Evolutionary conservation across 2,329 filamentous ascomycete genomes (phyloP).

Genomic region (Aspergillus flavus): DNA sequence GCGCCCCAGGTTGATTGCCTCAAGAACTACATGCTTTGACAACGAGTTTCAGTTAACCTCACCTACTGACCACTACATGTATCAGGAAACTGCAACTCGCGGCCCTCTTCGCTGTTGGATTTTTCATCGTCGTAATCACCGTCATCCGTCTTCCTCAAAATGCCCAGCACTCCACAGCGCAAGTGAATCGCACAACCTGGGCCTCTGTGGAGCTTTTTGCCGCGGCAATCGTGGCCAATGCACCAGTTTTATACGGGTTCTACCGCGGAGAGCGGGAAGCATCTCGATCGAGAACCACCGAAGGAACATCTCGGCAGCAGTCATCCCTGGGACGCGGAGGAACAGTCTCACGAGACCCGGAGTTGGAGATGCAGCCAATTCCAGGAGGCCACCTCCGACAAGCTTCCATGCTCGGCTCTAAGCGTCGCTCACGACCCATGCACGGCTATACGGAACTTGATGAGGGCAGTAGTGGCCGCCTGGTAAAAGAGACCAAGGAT

Average conservation of each 20-base stretch:
- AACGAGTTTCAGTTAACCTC: neutral
- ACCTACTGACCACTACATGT: neutral
- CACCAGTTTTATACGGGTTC: slow-evolving; percentile 7
- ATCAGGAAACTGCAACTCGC: slow-evolving; percentile 7
- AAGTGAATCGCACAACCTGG: slow-evolving; percentile 9
- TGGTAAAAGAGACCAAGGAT: neutral
- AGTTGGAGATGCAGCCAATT: slow-evolving; percentile 2
- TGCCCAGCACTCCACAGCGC: neutral
- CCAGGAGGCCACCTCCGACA: slow-evolving; percentile 1
- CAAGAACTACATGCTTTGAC: neutral
- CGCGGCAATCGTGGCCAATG: slow-evolving; percentile 1
- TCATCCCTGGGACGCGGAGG: neutral
- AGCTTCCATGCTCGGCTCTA: neutral
- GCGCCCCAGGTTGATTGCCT: neutral
- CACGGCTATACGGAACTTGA: slow-evolving; percentile 3
- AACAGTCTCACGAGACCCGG: neutral
- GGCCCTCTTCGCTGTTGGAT: slow-evolving; percentile 2
- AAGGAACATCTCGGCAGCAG: neutral
- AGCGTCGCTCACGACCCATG: slow-evolving; percentile 2
- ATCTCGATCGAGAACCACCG: slow-evolving; percentile 5
- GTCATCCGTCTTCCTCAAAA: slow-evolving; percentile 6
- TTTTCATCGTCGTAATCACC: slow-evolving; percentile 4
- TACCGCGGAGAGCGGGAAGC: slow-evolving; percentile 2
- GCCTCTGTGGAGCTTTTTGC: slow-evolving; percentile 4
- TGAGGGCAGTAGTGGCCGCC: neutral